Percentiles rank a stretch among this genome's conserved stretches.
These are phyloP conservation scores for Abelmoschus esculentus DNA, from an alignment of 345 rosid genomes.

Conservation along the genomic window DNA sequence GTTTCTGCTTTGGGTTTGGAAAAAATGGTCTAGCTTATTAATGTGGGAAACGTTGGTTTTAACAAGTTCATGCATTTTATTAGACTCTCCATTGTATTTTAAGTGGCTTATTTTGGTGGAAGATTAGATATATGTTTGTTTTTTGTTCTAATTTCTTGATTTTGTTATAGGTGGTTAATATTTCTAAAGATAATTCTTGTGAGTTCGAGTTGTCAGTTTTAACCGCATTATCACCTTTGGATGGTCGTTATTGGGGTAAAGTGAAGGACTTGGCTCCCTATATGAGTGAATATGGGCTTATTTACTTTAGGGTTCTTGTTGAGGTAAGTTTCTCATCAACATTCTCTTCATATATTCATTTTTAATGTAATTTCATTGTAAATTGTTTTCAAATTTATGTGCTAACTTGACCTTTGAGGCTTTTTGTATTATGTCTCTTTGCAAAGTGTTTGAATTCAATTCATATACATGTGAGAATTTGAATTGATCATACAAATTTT, in stretches of 20 bases:
- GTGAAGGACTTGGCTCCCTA: slow-evolving; percentile 80
- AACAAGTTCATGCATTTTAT: not conserved
- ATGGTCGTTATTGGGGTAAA: slow-evolving; percentile 86
- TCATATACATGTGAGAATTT: not conserved
- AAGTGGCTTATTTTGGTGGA: not conserved
- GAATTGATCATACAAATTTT: not conserved
- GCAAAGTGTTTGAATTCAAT: not conserved
- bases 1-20: not conserved
- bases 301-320: slow-evolving; percentile 69
- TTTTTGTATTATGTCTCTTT: not conserved
- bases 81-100: not conserved
- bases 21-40: not conserved
- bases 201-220: slow-evolving; percentile 62
- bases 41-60: not conserved
- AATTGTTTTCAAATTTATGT: not conserved
- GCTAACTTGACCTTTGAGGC: not conserved
- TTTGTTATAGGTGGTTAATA: slow-evolving; percentile 30
- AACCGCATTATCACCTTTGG: slow-evolving; percentile 84
- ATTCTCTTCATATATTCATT: not conserved
- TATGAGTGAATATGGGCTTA: slow-evolving; percentile 82
- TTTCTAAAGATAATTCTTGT: slow-evolving; percentile 25
- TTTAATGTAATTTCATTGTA: not conserved
- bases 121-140: not conserved
- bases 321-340: slow-evolving; percentile 43
- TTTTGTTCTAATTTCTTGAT: not conserved